Conservation (phyloP, 2,329 filamentous ascomycete genomes). For the Penicillium fuscoglaucum region DNA sequence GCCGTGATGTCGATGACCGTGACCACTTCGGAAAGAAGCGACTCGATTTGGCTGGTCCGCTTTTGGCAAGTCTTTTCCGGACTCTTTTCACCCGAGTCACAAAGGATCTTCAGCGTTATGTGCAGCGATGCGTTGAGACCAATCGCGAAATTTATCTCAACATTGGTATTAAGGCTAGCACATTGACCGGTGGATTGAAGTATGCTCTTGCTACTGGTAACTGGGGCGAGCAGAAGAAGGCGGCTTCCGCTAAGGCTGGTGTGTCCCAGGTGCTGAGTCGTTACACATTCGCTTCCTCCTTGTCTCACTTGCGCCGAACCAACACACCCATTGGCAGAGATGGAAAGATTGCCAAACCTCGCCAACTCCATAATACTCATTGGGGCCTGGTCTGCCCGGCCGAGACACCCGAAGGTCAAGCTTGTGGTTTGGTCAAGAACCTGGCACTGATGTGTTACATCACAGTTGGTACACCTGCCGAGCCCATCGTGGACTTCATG, state of each 20-base stretch:
- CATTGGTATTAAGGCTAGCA: constrained; percentile 85
- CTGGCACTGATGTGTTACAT: constrained; percentile 97
- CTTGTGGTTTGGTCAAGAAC: constrained; percentile 98
- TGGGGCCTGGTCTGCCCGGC: constrained; percentile 97
- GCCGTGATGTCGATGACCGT: constrained; percentile 91
- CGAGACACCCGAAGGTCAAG: constrained; percentile 96
- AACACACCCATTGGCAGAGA: constrained; percentile 98
- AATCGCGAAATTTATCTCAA: constrained; percentile 87
- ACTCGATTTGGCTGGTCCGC: constrained; percentile 87
- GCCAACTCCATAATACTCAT: constrained; percentile 97
- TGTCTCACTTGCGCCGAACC: constrained; percentile 94
- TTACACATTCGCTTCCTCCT: constrained; percentile 93
- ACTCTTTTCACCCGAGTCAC: constrained; percentile 88
- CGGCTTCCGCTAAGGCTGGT: constrained; percentile 88
- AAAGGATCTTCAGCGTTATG: constrained; percentile 84
- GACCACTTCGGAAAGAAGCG: constrained; percentile 99
- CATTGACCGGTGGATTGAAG: constrained; percentile 89
- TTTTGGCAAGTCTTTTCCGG: constrained; percentile 95
- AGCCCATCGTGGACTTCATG: constrained; percentile 93
- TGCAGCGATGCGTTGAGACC: constrained; percentile 88
- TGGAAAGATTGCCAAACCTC: constrained; percentile 95
- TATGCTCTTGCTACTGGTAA: constrained; percentile 97
- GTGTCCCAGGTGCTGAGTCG: constrained; percentile 97
- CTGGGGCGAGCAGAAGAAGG: constrained; percentile 99
- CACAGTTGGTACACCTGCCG: constrained; percentile 87